These are phyloP conservation scores for Pterocarpus macrocarpus DNA, from an alignment of 306 rosid species.

Conservation along the genomic window DNA sequence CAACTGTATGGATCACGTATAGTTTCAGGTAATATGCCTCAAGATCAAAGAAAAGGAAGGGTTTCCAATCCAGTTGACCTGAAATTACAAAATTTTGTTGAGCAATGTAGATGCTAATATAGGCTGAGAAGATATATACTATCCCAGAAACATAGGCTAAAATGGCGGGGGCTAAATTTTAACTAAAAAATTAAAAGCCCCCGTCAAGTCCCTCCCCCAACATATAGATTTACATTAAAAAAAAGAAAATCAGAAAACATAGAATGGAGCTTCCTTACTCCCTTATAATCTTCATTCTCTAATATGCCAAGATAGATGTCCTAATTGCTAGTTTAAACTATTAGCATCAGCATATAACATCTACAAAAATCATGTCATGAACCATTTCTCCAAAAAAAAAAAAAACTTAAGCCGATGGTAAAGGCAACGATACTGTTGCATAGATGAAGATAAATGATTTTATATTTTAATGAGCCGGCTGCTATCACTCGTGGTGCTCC, in stretches of 20 bases:
- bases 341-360: slow-evolving; percentile 23
- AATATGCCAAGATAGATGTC: background rate
- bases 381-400: no score
- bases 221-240: slow-evolving; percentile 3
- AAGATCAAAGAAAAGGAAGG: background rate
- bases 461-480: no score
- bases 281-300: slow-evolving; percentile 22
- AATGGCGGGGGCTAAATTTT: background rate
- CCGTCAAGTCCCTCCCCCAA: background rate
- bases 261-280: slow-evolving; percentile 43
- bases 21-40: background rate
- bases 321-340: slow-evolving; percentile 19
- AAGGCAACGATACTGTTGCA: no score
- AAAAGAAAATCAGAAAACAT: background rate
- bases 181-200: background rate
- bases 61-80: background rate
- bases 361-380: background rate
- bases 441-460: no score
- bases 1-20: no score
- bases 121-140: background rate
- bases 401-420: no score
- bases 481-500: slow-evolving; percentile 31
- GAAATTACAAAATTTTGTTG: background rate
- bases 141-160: background rate
- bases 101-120: background rate